Evolutionary conservation across 345 rosid species (phyloP).

Genomic region (Gossypium stocksii): DNA sequence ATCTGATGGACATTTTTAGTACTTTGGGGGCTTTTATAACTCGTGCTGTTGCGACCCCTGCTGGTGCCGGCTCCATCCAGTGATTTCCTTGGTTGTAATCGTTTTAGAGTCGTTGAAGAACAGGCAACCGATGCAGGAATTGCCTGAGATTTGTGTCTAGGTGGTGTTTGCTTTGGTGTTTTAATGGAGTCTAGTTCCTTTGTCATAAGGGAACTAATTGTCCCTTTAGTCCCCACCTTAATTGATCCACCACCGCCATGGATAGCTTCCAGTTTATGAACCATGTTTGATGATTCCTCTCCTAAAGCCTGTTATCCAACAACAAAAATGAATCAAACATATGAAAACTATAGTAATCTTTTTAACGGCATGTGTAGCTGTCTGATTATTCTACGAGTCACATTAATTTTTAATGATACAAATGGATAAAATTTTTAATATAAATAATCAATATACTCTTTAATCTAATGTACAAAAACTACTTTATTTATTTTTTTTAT

Average conservation of each 20-base stretch:
- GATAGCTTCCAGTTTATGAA: constrained; percentile 66
- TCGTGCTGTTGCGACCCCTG: constrained; percentile 31
- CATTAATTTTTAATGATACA: no score
- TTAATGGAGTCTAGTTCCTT: constrained; percentile 68
- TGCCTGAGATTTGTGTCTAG: constrained; percentile 33
- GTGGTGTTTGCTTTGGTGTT: constrained; percentile 41
- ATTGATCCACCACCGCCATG: constrained; percentile 84
- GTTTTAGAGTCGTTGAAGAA: constrained; percentile 45
- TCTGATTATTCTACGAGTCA: fast-evolving
- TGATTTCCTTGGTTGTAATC: constrained; percentile 51
- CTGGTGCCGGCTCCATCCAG: constrained; percentile 82
- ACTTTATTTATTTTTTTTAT: no score
- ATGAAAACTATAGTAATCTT: background rate
- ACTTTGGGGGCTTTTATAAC: constrained; percentile 29
- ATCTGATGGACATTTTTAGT: constrained; percentile 39
- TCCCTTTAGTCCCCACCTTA: constrained; percentile 82
- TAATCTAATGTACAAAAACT: fast-evolving
- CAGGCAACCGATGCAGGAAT: constrained; percentile 48
- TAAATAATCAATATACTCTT: no score
- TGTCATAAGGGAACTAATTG: constrained; percentile 72
- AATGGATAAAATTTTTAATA: no score
- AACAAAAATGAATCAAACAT: background rate
- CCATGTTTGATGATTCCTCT: constrained; percentile 40
- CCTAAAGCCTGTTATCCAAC: constrained; percentile 5
- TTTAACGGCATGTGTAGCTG: fast-evolving